Conservation (phyloP, 495 filamentous ascomycete species). For the Aspergillus panamensis region DNA sequence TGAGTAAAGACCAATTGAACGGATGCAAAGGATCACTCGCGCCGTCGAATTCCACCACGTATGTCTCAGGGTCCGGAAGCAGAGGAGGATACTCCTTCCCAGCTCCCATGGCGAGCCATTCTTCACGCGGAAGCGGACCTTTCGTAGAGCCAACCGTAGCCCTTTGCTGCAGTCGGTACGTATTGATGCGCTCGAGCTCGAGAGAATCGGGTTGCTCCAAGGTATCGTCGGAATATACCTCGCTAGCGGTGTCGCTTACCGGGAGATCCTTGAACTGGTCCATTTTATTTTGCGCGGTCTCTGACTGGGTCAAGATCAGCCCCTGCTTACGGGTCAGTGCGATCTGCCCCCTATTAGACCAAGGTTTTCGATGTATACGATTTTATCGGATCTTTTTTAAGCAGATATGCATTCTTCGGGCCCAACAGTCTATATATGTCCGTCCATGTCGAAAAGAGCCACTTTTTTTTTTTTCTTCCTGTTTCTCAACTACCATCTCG, state of each 20-base stretch:
- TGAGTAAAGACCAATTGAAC: conserved; percentile 47
- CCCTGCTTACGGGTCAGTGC: background rate
- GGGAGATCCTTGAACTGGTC: conserved; percentile 8
- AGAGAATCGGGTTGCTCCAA: conserved; percentile 22
- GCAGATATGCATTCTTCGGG: background rate
- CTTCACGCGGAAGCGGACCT: conserved; percentile 19
- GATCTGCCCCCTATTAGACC: background rate
- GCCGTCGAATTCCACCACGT: conserved; percentile 54
- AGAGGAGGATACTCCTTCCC: conserved; percentile 41
- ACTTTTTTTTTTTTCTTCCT: conserved; percentile 1
- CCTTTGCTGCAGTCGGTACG: conserved; percentile 27
- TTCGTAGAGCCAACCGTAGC: conserved; percentile 27
- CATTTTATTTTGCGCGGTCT: conserved; percentile 7
- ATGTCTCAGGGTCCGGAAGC: conserved; percentile 38
- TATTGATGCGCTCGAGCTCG: conserved; percentile 27
- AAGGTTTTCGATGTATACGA: background rate
- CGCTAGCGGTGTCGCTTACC: background rate
- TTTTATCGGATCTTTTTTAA: background rate
- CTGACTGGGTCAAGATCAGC: background rate
- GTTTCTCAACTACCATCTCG: background rate
- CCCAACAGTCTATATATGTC: background rate
- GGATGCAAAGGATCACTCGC: conserved; percentile 48
- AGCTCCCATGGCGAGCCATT: conserved; percentile 28
- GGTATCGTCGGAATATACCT: conserved; percentile 6
- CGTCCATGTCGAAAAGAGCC: background rate